Conservation (phyloP, 805 yeast species). For the Ogataea nakhonphanomensis region DNA sequence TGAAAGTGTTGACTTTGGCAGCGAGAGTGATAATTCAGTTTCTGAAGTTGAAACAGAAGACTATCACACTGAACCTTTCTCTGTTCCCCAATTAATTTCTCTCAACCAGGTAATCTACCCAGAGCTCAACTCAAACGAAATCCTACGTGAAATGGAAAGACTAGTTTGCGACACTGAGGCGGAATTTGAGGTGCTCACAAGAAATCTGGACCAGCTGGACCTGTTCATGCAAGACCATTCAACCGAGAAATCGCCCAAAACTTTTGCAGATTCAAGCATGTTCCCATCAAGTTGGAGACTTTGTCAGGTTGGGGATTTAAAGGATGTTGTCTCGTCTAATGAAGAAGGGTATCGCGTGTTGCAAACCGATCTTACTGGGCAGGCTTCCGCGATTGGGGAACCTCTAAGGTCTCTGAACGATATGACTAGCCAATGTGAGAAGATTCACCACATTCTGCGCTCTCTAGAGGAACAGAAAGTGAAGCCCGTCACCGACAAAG, state of each 20-base stretch:
- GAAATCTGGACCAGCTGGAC: slow-evolving; percentile 21
- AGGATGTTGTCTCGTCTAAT: neutral
- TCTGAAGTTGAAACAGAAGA: neutral
- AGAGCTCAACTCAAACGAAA: slow-evolving; percentile 10
- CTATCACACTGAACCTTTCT: slow-evolving; percentile 13
- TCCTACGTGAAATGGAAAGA: slow-evolving; percentile 27
- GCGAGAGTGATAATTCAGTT: no score
- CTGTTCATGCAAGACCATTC: slow-evolving; percentile 26
- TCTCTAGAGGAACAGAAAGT: no score
- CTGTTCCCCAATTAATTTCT: slow-evolving; percentile 24
- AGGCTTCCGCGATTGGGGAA: neutral
- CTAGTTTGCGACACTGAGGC: slow-evolving; percentile 31
- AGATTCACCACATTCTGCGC: neutral
- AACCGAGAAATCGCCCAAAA: slow-evolving; percentile 18
- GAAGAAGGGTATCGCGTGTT: neutral
- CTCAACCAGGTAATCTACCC: slow-evolving; percentile 26
- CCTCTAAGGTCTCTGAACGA: no score
- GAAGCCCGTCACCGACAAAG: no score
- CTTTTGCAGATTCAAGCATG: slow-evolving; percentile 20
- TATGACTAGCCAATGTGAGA: neutral
- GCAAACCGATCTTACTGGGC: neutral
- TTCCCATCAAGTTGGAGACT: slow-evolving; percentile 32
- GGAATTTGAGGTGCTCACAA: slow-evolving; percentile 24
- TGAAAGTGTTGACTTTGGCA: neutral
- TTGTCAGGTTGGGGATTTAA: slow-evolving; percentile 25